Conservation (phyloP, 495 filamentous ascomycete species). For the Lasiosphaeria hispida region DNA sequence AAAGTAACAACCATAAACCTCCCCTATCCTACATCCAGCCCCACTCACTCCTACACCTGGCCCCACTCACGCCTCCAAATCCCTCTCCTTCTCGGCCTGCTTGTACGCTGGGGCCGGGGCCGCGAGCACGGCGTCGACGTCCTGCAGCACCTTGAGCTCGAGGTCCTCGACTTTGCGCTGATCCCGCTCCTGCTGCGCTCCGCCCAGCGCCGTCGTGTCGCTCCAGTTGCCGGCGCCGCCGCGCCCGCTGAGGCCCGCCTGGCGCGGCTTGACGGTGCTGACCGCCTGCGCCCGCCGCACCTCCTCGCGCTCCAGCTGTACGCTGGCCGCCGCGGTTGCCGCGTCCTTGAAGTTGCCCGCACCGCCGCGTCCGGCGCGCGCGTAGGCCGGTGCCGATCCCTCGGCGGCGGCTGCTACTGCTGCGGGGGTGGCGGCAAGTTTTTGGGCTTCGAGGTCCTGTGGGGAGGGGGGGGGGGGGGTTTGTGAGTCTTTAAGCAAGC, state of each 20-base stretch:
- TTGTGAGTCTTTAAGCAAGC: not conserved
- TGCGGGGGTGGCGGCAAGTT: slow-evolving; percentile 12
- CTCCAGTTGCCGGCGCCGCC: slow-evolving; percentile 62
- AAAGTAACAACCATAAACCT: not conserved
- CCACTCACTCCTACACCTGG: slow-evolving; percentile 1
- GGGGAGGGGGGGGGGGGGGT: not conserved
- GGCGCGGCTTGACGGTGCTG: slow-evolving; percentile 17
- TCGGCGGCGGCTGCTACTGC: slow-evolving; percentile 17
- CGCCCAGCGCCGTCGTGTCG: slow-evolving; percentile 16
- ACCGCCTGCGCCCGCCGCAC: slow-evolving; percentile 24
- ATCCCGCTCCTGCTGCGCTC: slow-evolving; percentile 28
- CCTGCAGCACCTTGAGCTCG: slow-evolving; percentile 38
- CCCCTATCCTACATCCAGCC: not conserved
- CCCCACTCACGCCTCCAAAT: slow-evolving; percentile 12
- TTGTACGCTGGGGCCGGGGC: slow-evolving; percentile 37
- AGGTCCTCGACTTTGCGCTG: slow-evolving; percentile 34
- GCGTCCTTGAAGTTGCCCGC: slow-evolving; percentile 58
- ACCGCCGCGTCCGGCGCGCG: slow-evolving; percentile 57
- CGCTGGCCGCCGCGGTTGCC: slow-evolving; percentile 22
- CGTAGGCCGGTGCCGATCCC: slow-evolving; percentile 31
- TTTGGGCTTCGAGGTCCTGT: slow-evolving; percentile 48
- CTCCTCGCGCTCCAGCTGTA: slow-evolving; percentile 22
- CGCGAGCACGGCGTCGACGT: slow-evolving; percentile 45
- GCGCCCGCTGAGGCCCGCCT: slow-evolving; percentile 37
- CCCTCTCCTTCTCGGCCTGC: slow-evolving; percentile 20